Evolutionary conservation across 1,139 yeast species (phyloP), one percentile per base, ranked within the genome.

Genomic region (Candida frijolesensis): DNA sequence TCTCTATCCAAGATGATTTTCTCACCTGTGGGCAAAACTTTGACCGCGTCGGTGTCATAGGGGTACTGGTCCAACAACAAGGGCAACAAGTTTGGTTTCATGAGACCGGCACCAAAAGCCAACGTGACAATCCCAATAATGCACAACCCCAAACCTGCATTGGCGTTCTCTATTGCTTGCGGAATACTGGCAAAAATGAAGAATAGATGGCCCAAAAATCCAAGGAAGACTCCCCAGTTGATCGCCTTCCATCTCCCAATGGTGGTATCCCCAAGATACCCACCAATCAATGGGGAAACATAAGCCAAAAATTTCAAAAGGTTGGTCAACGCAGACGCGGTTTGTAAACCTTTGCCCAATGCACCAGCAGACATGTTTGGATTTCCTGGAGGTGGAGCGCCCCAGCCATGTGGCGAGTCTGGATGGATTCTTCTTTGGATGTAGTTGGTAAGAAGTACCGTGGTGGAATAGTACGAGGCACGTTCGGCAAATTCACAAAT

Each of bases 1-100:
- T 82, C 80, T 49, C 89, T 86, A 61, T 87, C 94, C 42, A 86
- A 79, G 57, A 89, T 80, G 33, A 87, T 92, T 43, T 78, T 73
- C 61, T 83, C 86, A 47, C 90, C 96, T 42, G 72, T 64, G 56
- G 83, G 82, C 48, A 79, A 71, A 2, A 79, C 81, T 62, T 77
- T 79, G 48, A 89, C 83, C 51, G 79, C 82, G 51, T 84, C 87
- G 56, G 78, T 75, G 42, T 81, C 72, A 60, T 80, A 78, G n/a
- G 69, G 67, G 55, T 77, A 77, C 62, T 79, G 83, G 55, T 79
- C 82, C 77, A 79, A 70, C 52, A 79, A 63, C 51, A 79, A 67
- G n/a, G 83, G 83, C 57, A 79, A 70, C 50, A 78, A 70, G 58
- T 78, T 78, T 25, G 83, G 81, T 53, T 79, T 78, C 53, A 78